A percentile compares a stretch with the other conserved stretches of the same genome.
phyloP scores from a whole-genome alignment of 2,329 filamentous ascomycete genomes.

The Fusarium secorum region DNA sequence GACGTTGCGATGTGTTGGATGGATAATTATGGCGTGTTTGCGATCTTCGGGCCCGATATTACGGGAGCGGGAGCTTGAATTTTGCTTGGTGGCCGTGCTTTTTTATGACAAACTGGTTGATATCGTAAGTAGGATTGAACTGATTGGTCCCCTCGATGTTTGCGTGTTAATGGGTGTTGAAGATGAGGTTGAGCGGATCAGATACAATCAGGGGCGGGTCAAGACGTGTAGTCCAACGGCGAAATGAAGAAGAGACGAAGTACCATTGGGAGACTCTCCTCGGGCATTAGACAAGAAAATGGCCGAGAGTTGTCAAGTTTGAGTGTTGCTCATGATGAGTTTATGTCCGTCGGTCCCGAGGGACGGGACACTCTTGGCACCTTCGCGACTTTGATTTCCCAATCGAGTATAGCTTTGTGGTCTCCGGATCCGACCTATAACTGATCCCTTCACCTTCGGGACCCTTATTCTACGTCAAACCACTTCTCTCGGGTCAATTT shows the following conservation, averaged over 20 bases:
- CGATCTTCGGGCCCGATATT: conserved; percentile 31
- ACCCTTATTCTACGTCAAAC: conserved; percentile 7
- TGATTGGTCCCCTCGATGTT: not conserved
- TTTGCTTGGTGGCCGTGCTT: conserved; percentile 16
- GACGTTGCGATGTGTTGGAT: not conserved
- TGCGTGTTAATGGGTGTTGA: not conserved
- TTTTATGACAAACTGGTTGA: not conserved
- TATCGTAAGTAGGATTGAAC: not conserved
- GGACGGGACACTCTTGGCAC: conserved; percentile 12
- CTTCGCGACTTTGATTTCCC: conserved; percentile 13
- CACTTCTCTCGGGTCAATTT: conserved; percentile 2
- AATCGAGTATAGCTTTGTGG: conserved; percentile 30
- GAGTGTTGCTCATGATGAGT: conserved; percentile 9
- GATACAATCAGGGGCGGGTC: not conserved
- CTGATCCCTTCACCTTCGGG: conserved; percentile 9
- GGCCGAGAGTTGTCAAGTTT: conserved; percentile 7
- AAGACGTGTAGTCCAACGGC: not conserved
- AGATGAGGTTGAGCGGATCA: not conserved
- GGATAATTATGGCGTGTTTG: conserved; percentile 4
- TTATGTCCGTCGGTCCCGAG: conserved; percentile 40
- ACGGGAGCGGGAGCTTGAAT: conserved; percentile 1
- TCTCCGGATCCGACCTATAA: conserved; percentile 32
- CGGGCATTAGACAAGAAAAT: conserved; percentile 5
- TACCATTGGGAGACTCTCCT: not conserved
- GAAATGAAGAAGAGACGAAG: not conserved